Base-by-base conservation (phyloP, 495 filamentous ascomycete genomes). In the Penicilliopsis zonata region DNA sequence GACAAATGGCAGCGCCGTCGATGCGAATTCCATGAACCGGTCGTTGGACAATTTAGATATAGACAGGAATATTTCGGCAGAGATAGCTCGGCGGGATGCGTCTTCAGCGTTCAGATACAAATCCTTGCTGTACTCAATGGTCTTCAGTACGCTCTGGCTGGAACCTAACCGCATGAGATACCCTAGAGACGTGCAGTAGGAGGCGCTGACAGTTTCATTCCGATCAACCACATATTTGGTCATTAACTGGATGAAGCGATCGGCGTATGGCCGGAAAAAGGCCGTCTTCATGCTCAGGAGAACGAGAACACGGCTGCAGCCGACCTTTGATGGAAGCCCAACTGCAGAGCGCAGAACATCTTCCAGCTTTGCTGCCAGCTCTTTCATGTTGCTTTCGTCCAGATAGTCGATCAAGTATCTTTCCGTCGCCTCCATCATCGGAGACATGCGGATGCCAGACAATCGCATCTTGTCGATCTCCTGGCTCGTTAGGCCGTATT, bases 401-500 rank as follows among this genome's bases (percentile, higher is more conserved):
- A 92, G 61, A n/a, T 76, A 72, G 41, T 94, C 84, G 23, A 65
- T 55, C 18, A 98, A 62, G 51, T 83, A 86, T 44, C 85, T 71
- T 36, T 94, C 86, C 43, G 95, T 84, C 13, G 86, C 86, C 54
- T 95, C 90, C 61, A 84, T 86, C 51, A 96, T 77, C 1, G 90
- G 87, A n/a, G 82, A 90, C 8, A 69, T 70, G 17, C 83, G 79
- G 13, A 93, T 81, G 45, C 70, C 76, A n/a, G 65, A 73, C 20
- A 85, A 69, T 31, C 90, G 72, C 51, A 80, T 70, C 44, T 81
- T 83, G 56, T 98, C 90, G 36, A 98, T 86, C 42, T 72, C 56
- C 34, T 93, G 80, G n/a, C 72, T 69, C 0, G 78, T 85, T 13
- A 86, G 61, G 33, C 83, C 80, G 42, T 94, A 93, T 36, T 88